Conservation (phyloP, 345 rosid genomes). For the Eucalyptus sideroxylon region DNA sequence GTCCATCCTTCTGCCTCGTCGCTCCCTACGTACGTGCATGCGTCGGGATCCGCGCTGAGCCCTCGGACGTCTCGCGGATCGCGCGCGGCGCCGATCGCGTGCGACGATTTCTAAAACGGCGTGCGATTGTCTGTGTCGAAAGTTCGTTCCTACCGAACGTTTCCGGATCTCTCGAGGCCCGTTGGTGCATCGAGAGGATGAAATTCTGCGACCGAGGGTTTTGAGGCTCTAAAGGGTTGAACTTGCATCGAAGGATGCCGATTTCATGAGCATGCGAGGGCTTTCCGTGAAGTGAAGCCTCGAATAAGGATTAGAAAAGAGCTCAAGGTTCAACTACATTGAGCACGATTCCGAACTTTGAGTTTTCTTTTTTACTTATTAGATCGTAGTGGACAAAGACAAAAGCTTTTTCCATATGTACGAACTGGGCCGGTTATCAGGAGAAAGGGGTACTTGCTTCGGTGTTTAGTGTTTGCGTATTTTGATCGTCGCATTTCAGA, state of each 20-base stretch:
- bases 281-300: background rate
- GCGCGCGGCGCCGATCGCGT: background rate
- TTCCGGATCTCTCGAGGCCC: background rate
- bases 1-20: background rate
- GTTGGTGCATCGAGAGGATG: background rate
- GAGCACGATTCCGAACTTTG: background rate
- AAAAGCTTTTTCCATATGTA: background rate
- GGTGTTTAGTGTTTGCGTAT: background rate
- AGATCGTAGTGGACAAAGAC: background rate
- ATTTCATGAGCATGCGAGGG: background rate
- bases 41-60: background rate
- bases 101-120: background rate
- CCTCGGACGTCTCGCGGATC: background rate
- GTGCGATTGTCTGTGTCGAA: background rate
- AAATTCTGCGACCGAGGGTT: background rate
- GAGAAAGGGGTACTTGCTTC: background rate
- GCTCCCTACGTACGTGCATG: background rate
- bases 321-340: background rate
- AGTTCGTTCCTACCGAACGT: background rate
- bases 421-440: background rate
- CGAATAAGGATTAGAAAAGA: background rate
- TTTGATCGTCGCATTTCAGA: background rate
- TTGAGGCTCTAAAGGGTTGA: background rate
- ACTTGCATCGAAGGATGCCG: background rate
- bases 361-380: background rate